Evolutionary conservation across 371 early-diverging fungal genomes (phyloP).

Genomic region (Mortierella sp.): DNA sequence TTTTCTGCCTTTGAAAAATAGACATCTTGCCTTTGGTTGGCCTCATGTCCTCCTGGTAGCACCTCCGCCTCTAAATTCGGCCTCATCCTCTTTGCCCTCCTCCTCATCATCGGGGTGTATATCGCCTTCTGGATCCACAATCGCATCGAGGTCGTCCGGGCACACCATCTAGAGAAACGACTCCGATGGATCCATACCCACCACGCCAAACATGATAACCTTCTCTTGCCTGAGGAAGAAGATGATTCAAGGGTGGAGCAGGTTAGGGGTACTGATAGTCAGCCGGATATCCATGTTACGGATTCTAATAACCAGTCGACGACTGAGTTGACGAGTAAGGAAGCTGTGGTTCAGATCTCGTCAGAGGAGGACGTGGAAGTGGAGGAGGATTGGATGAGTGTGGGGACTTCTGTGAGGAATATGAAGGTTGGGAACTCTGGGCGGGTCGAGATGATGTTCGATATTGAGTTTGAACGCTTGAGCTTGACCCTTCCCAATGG

Average conservation of each 20-base stretch:
- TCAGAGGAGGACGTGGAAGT: slow-evolving; percentile 8
- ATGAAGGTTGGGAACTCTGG: slow-evolving; percentile 1
- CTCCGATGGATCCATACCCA: slow-evolving; percentile 53
- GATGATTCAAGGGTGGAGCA: slow-evolving; percentile 8
- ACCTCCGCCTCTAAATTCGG: slow-evolving; percentile 55
- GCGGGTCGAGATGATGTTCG: slow-evolving; percentile 46
- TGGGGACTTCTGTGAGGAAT: background rate
- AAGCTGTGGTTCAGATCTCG: slow-evolving; percentile 17
- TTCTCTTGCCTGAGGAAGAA: slow-evolving; percentile 15
- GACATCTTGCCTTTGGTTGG: slow-evolving; percentile 54
- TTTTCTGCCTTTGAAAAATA: background rate
- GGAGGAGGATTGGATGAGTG: slow-evolving; percentile 1
- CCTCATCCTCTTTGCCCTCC: slow-evolving; percentile 41
- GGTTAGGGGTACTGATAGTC: background rate
- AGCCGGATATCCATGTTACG: slow-evolving; percentile 16
- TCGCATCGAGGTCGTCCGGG: slow-evolving; percentile 25
- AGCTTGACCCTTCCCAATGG: slow-evolving; percentile 69
- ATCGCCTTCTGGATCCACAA: slow-evolving; percentile 50
- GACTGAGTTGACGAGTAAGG: slow-evolving; percentile 2
- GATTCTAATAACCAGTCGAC: slow-evolving; percentile 19
- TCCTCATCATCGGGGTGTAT: slow-evolving; percentile 35
- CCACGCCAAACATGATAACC: slow-evolving; percentile 33
- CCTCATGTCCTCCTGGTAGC: slow-evolving; percentile 49
- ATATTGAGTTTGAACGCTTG: slow-evolving; percentile 70
- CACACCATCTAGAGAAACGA: slow-evolving; percentile 51